phyloP scores from a whole-genome alignment of 78 protist genomes.

The Isochrysis galbana region DNA sequence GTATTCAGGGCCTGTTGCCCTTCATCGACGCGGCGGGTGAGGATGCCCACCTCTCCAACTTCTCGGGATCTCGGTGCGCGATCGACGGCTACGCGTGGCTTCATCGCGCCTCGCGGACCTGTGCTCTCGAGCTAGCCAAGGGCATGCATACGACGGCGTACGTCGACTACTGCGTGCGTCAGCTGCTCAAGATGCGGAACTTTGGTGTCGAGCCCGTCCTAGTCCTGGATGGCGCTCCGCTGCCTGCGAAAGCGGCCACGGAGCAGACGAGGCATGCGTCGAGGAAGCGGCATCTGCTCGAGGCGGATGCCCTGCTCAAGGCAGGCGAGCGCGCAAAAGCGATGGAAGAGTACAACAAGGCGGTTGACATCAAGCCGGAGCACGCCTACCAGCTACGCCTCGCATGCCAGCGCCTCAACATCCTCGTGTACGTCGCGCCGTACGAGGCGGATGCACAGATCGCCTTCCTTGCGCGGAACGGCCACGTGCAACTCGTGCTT shows the following conservation, averaged over 20 bases:
- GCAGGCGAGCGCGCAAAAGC: background rate
- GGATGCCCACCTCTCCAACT: background rate
- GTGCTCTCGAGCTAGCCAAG: background rate
- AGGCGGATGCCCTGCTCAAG: background rate
- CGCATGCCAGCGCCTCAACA: background rate
- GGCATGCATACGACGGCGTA: background rate
- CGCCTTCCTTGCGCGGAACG: conserved; percentile 17
- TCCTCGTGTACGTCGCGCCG: conserved; percentile 41
- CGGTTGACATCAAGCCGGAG: background rate
- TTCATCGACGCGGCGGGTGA: background rate
- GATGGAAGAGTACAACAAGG: background rate
- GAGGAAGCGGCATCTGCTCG: background rate
- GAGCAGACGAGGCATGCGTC: background rate
- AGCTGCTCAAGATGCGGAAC: background rate
- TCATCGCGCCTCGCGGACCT: background rate
- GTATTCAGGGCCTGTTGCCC: background rate
- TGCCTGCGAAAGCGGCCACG: background rate
- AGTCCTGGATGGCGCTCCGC: background rate
- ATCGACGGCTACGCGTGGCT: background rate
- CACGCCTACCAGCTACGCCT: background rate
- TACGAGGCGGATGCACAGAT: conserved; percentile 66
- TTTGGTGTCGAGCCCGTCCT: background rate
- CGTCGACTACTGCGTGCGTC: background rate
- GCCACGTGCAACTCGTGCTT: background rate
- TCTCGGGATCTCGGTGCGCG: background rate